These are phyloP conservation scores for Aspergillus biplanus DNA, from an alignment of 495 filamentous ascomycete genomes.

Conservation along the genomic window DNA sequence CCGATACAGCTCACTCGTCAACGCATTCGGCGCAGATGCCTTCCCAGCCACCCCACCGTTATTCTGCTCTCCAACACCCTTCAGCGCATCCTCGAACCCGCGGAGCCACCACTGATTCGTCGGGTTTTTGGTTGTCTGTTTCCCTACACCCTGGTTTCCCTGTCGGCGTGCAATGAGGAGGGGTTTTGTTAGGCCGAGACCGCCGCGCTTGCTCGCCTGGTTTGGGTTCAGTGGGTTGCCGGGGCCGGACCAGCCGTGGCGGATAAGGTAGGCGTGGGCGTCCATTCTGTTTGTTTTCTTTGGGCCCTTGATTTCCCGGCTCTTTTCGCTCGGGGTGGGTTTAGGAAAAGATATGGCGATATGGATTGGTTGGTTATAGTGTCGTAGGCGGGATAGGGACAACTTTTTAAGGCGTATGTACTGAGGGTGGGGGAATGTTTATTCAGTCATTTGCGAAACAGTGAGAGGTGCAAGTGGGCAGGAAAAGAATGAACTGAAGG, in stretches of 20 bases:
- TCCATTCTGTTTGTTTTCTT: conserved; percentile 53
- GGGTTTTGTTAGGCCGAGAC: conserved; percentile 68
- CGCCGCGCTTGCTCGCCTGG: conserved; percentile 60
- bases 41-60: conserved; percentile 18
- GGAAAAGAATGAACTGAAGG: no score
- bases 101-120: conserved; percentile 81
- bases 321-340: conserved; percentile 5
- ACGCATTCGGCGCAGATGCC: conserved; percentile 35
- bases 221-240: conserved; percentile 75
- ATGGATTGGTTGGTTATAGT: neutral
- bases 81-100: conserved; percentile 77
- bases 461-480: no score
- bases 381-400: no score
- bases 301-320: neutral
- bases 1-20: conserved; percentile 71
- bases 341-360: neutral
- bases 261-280: conserved; percentile 68
- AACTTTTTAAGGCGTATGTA: no score
- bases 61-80: conserved; percentile 61
- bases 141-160: conserved; percentile 72
- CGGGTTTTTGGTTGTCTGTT: conserved; percentile 61
- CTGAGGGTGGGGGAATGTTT: no score
- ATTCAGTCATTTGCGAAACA: no score
- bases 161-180: conserved; percentile 69
- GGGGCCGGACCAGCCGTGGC: conserved; percentile 78